Conservation (phyloP, 1,284 basidiomycete species). For the Gymnopus androsaceus region DNA sequence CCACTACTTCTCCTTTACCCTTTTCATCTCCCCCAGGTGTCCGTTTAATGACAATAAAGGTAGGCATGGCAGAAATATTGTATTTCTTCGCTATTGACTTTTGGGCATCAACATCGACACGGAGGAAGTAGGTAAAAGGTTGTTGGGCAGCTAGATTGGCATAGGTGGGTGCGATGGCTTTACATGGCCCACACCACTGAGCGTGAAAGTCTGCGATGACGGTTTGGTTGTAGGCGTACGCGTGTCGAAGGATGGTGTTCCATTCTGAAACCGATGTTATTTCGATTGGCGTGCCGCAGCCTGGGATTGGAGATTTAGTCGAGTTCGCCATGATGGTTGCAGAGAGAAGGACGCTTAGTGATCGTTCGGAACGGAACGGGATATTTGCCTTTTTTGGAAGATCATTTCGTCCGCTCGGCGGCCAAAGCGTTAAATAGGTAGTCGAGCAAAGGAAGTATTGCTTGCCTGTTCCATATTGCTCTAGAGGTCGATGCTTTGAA, state of each 20-base stretch:
- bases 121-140: slow-evolving; percentile 25
- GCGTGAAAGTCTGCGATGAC: slow-evolving; percentile 29
- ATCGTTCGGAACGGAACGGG: too few species aligned
- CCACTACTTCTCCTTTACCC: slow-evolving; percentile 10
- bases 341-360: too few species aligned
- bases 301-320: not conserved
- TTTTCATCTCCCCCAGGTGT: slow-evolving; percentile 16
- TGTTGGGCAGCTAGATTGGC: slow-evolving; percentile 21
- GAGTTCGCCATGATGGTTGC: not conserved
- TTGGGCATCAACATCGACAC: slow-evolving; percentile 27
- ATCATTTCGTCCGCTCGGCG: too few species aligned
- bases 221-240: slow-evolving; percentile 22
- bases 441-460: too few species aligned
- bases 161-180: slow-evolving; percentile 26
- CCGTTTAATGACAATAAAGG: slow-evolving; percentile 24
- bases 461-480: too few species aligned
- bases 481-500: too few species aligned
- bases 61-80: slow-evolving; percentile 28
- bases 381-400: too few species aligned
- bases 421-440: too few species aligned
- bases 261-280: slow-evolving; percentile 25
- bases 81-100: slow-evolving; percentile 26
- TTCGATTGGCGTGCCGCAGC: slow-evolving; percentile 19
- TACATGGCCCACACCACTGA: slow-evolving; percentile 27
- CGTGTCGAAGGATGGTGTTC: slow-evolving; percentile 24